Evolutionary conservation across 1,284 basidiomycete species (phyloP).

Genomic region (Rhodotorula sp.): DNA sequence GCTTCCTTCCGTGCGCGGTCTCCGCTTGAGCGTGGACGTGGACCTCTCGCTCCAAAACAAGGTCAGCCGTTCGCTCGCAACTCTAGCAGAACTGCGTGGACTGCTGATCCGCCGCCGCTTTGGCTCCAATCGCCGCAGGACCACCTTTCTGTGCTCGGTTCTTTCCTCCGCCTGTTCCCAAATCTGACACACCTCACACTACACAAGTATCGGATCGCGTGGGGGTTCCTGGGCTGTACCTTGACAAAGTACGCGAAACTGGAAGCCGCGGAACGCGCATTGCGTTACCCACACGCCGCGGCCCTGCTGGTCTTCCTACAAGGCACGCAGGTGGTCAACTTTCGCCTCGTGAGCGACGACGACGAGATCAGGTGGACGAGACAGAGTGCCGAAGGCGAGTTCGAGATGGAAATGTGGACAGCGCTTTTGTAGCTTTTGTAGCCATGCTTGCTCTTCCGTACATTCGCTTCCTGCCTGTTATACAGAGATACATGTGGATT

Average conservation of each 20-base stretch:
- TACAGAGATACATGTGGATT: background rate
- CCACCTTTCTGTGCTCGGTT: background rate
- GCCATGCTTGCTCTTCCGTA: background rate
- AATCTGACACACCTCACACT: background rate
- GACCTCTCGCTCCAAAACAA: too few relatives aligned
- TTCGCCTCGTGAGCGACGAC: background rate
- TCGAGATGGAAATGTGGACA: background rate
- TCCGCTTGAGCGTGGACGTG: background rate
- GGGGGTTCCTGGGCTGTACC: background rate
- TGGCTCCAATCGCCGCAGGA: background rate
- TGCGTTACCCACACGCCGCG: background rate
- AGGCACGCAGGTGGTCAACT: background rate
- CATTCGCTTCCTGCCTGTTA: background rate
- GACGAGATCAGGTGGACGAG: background rate
- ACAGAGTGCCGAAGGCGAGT: background rate
- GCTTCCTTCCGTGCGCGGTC: background rate
- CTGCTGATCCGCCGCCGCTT: background rate
- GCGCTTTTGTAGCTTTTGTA: background rate
- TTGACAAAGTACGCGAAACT: background rate
- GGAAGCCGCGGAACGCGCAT: background rate
- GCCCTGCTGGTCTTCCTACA: background rate
- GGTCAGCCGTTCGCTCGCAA: background rate
- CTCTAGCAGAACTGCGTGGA: background rate
- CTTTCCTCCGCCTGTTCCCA: background rate
- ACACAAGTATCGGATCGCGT: background rate